These are phyloP conservation scores for Dendrobium nobile DNA, from an alignment of 106 monocot genomes.

Conservation along the genomic window DNA sequence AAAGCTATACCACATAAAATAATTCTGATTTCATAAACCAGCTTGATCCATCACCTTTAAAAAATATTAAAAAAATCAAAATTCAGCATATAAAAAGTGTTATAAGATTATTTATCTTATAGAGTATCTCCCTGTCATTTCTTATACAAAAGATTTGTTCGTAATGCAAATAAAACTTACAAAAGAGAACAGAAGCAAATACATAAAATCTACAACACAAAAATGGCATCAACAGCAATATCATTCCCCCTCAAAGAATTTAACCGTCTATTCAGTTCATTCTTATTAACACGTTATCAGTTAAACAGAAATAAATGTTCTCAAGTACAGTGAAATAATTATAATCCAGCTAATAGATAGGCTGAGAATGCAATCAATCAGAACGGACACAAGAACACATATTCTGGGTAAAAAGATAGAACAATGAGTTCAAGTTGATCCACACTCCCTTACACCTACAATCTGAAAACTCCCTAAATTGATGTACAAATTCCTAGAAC, in stretches of 20 bases:
- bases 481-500: neutral
- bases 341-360: neutral
- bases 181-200: neutral
- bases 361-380: neutral
- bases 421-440: neutral
- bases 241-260: neutral
- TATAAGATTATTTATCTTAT: too few relatives aligned
- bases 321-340: neutral
- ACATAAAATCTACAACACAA: neutral
- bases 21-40: too few relatives aligned
- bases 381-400: neutral
- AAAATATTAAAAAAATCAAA: too few relatives aligned
- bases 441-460: neutral
- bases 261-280: neutral
- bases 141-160: neutral
- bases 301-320: neutral
- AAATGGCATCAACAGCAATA: neutral
- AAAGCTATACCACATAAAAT: too few relatives aligned
- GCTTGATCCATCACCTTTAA: too few relatives aligned
- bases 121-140: too few relatives aligned
- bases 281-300: neutral
- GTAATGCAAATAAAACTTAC: neutral
- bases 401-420: neutral
- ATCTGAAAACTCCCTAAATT: neutral
- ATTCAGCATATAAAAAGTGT: too few relatives aligned